Percentiles rank a stretch among this genome's conserved stretches.
phyloP scores from a whole-genome alignment of 164 flowering plant species.

The Vitis rotundifolia region DNA sequence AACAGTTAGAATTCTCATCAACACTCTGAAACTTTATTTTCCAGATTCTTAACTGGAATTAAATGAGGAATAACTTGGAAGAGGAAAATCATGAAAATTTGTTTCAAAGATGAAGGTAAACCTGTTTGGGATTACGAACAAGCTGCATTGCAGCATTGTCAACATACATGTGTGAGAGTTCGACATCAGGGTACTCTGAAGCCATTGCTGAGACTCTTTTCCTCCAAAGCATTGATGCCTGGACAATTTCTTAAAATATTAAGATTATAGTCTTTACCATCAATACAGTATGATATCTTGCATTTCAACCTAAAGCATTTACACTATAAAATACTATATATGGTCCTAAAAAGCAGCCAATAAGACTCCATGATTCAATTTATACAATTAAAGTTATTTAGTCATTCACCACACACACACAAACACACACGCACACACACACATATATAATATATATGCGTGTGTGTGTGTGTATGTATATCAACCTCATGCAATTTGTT shows the following conservation, averaged over 20 bases:
- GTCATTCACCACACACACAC: too few species aligned
- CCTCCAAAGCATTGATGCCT: constrained; percentile 99
- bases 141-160: constrained; percentile 99
- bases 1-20: not conserved
- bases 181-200: constrained; percentile 86
- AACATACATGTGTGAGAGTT: constrained; percentile 96
- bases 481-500: too few species aligned
- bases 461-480: too few species aligned
- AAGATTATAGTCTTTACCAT: not conserved
- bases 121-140: constrained; percentile 96
- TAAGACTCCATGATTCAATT: too few species aligned
- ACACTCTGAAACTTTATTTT: not conserved
- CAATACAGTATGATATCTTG: not conserved
- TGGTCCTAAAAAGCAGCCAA: too few species aligned
- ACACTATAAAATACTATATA: not conserved
- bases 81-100: not conserved
- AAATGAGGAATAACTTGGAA: not conserved
- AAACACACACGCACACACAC: too few species aligned
- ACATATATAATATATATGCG: too few species aligned
- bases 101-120: constrained; percentile 11
- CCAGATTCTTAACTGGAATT: not conserved
- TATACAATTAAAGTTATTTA: too few species aligned
- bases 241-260: constrained; percentile 16
- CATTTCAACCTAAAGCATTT: not conserved
- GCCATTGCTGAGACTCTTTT: constrained; percentile 70